Percentiles rank a stretch among this genome's conserved stretches.
These are phyloP conservation scores for Pythium vanterpoolii DNA, from an alignment of 352 stramenopile genomes.

Conservation along the genomic window DNA sequence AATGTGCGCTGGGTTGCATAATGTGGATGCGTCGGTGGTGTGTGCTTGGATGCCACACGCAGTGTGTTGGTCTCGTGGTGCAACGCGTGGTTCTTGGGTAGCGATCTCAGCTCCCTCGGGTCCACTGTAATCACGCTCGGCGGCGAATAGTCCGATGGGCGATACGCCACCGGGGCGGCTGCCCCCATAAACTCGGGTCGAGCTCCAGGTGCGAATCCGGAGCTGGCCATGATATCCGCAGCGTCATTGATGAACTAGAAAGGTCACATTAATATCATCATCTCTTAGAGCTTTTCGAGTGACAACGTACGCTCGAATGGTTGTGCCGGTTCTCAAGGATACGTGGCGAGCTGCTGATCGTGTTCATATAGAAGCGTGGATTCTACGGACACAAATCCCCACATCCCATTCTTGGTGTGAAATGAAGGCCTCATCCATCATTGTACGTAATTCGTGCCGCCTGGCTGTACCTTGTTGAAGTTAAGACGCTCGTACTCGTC, in stretches of 20 bases:
- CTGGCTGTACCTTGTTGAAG: constrained; percentile 69
- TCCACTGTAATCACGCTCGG: constrained; percentile 58
- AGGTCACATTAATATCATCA: too few species aligned
- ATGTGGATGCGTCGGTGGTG: constrained; percentile 21
- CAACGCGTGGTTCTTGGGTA: constrained; percentile 16
- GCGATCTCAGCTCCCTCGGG: constrained; percentile 32
- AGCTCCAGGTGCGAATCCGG: constrained; percentile 36
- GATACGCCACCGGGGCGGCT: constrained; percentile 37
- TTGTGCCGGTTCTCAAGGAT: constrained; percentile 64
- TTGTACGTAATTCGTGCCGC: background rate
- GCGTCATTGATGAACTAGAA: constrained; percentile 74
- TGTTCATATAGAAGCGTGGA: constrained; percentile 63
- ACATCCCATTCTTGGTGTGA: background rate
- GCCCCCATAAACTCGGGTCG: constrained; percentile 52
- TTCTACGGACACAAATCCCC: constrained; percentile 33
- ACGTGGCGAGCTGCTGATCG: constrained; percentile 39
- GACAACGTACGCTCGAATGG: constrained; percentile 63
- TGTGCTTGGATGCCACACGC: constrained; percentile 19
- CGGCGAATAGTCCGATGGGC: constrained; percentile 33
- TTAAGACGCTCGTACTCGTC: constrained; percentile 70
- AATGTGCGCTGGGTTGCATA: constrained; percentile 37
- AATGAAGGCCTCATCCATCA: background rate
- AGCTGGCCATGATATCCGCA: constrained; percentile 57
- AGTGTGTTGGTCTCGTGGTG: constrained; percentile 18
- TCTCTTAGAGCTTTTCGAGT: too few species aligned